Conservation (phyloP, 495 filamentous ascomycete genomes). For the Penicillium steckii region DNA sequence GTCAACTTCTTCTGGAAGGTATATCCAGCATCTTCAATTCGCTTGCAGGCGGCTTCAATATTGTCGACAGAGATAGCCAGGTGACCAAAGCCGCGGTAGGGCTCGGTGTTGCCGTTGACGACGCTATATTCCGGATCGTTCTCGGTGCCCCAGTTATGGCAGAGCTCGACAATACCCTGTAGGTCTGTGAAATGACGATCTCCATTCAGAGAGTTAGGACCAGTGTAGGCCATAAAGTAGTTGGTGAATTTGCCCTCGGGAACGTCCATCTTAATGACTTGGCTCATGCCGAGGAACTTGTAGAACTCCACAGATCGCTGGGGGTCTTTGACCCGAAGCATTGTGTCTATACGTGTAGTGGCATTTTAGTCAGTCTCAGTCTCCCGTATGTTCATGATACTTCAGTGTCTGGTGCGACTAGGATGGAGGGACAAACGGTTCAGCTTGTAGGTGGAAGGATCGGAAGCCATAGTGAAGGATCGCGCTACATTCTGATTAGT, state of each 20-base stretch:
- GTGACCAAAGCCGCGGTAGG: constrained; percentile 86
- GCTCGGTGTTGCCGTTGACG: constrained; percentile 87
- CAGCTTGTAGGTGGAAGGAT: constrained; percentile 81
- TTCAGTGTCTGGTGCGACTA: too few relatives aligned
- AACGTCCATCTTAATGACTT: constrained; percentile 72
- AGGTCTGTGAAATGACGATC: constrained; percentile 77
- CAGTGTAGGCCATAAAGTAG: constrained; percentile 57
- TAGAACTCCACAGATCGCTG: constrained; percentile 91
- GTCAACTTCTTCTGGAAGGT: constrained; percentile 89
- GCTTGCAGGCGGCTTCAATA: constrained; percentile 82
- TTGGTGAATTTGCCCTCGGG: constrained; percentile 87
- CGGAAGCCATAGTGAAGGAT: constrained; percentile 68
- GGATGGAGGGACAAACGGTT: constrained; percentile 60
- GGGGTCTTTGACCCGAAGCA: constrained; percentile 94
- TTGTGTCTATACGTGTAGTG: constrained; percentile 45
- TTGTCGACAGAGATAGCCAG: constrained; percentile 86
- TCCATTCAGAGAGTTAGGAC: constrained; percentile 72
- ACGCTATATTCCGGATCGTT: constrained; percentile 77
- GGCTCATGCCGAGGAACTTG: constrained; percentile 84
- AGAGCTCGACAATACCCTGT: constrained; percentile 87
- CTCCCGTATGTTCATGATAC: too few relatives aligned
- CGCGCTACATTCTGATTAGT: constrained; percentile 20
- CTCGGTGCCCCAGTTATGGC: constrained; percentile 97
- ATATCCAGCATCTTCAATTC: constrained; percentile 86
- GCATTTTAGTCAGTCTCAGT: too few relatives aligned